Conservation (phyloP, 2,329 filamentous ascomycete genomes). For the Neurospora crassa region DNA sequence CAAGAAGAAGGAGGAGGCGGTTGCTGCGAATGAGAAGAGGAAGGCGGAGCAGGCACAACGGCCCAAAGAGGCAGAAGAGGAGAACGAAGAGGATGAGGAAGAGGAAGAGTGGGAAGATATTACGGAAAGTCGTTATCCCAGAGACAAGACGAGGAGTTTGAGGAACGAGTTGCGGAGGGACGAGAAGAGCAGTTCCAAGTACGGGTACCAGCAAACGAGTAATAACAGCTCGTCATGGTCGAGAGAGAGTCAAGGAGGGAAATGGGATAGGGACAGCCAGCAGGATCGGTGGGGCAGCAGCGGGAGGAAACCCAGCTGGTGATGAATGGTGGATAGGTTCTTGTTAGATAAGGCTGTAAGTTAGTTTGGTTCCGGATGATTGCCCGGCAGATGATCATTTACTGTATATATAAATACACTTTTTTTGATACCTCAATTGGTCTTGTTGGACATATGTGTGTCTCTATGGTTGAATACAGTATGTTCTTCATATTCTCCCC, state of each 20-base stretch:
- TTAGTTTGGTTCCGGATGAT: background rate
- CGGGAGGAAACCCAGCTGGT: background rate
- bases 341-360: background rate
- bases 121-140: background rate
- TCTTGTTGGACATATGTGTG: background rate
- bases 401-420: background rate
- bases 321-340: background rate
- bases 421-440: background rate
- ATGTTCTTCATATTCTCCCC: too few species aligned
- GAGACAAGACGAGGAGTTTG: background rate
- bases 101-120: background rate
- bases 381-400: background rate
- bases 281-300: background rate
- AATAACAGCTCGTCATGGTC: background rate
- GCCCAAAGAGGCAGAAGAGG: background rate
- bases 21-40: background rate
- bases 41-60: background rate
- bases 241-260: background rate
- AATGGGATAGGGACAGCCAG: background rate
- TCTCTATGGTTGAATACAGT: too few species aligned
- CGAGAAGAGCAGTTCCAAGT: background rate
- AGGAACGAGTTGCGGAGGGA: background rate
- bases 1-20: background rate
- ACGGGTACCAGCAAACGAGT: background rate
- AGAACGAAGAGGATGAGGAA: background rate